Conservation (phyloP, 768 basidiomycete species). For the Pleurotus tuoliensis region DNA sequence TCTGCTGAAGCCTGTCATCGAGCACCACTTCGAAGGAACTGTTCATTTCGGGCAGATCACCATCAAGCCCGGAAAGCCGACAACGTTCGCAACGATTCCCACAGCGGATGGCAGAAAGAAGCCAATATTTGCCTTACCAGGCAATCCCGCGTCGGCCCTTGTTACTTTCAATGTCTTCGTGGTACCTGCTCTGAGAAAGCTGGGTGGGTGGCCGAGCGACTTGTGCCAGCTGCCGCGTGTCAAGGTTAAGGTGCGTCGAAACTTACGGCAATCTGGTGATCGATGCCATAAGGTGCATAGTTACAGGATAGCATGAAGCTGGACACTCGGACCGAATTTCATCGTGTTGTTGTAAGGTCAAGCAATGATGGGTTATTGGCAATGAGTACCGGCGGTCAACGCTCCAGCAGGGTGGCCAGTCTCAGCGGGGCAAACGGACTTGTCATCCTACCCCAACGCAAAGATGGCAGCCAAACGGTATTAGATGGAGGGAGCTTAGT, state of each 20-base stretch:
- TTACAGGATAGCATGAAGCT: conserved; percentile 59
- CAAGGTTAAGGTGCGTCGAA: conserved; percentile 51
- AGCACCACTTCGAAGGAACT: conserved; percentile 68
- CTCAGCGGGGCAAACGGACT: conserved; percentile 79
- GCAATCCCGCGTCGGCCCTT: conserved; percentile 85
- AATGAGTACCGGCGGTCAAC: conserved; percentile 81
- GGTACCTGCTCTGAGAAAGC: conserved; percentile 66
- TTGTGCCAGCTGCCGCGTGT: conserved; percentile 58
- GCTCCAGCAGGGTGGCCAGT: conserved; percentile 80
- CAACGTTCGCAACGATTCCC: conserved; percentile 82
- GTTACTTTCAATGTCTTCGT: conserved; percentile 86
- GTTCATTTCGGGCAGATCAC: conserved; percentile 85
- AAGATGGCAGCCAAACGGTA: conserved; percentile 25
- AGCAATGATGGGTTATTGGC: conserved; percentile 51
- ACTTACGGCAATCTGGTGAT: background rate
- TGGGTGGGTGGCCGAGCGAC: conserved; percentile 63
- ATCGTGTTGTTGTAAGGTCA: conserved; percentile 65
- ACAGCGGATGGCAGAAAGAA: conserved; percentile 36
- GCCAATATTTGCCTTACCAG: conserved; percentile 80
- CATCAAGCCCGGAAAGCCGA: conserved; percentile 85
- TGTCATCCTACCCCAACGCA: conserved; percentile 56
- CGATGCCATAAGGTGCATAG: conserved; percentile 25
- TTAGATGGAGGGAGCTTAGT: conserved; percentile 54
- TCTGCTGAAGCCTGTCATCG: conserved; percentile 84
- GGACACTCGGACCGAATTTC: conserved; percentile 78